Base-by-base conservation (phyloP, 1,139 yeast genomes). In the Geotrichum europaeum region DNA sequence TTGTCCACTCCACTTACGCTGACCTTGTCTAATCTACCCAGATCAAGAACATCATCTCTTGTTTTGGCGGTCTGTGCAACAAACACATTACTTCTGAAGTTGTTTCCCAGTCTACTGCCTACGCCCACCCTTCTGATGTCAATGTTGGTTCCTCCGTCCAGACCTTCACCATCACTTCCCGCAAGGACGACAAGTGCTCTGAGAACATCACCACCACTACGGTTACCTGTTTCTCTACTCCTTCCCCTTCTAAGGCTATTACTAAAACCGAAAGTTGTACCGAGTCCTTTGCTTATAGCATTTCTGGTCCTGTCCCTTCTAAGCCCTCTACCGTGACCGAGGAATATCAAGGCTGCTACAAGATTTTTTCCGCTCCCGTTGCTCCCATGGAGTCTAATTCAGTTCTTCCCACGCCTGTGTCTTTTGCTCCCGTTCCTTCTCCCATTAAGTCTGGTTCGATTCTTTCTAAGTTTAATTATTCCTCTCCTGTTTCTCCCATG, bases 1-100 rank as follows among this genome's bases (percentile, higher is more conserved):
- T 81, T 60, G 75, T 72, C 58, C 72, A 75, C 70, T 70, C 74
- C 71, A 64, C 67, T 69, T 49, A 63, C 50, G 40, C 34, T n/a
- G 51, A 45, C 43, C 30, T 57, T 13, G 32, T 36, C 51, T 51
- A 51, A 43, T 57, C 60, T 30, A 45, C 56, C 22, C 25, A 53
- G 9, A 20, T 53, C 20, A 36, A 50, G 36, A 54, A 58, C 58
- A 57, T 57, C 53, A 57, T 54, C 32, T 57, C 60, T 47, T 57
- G 60, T 51, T 9, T 43, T 32, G 60, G 53, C 56, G 56, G 53
- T 56, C 53, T 53, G 60, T 57, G 60, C 52, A 20, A 6, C 40
- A 20, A 49, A 47, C n/a, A 20, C 51, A 6, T 20, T 28, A 56
- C 51, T 18, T 28, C 51, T 28, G 54, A 18, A n/a, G 25, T 50